Evolutionary conservation across 768 basidiomycete species (phyloP).

Genomic region (Lepiota subincarnata): DNA sequence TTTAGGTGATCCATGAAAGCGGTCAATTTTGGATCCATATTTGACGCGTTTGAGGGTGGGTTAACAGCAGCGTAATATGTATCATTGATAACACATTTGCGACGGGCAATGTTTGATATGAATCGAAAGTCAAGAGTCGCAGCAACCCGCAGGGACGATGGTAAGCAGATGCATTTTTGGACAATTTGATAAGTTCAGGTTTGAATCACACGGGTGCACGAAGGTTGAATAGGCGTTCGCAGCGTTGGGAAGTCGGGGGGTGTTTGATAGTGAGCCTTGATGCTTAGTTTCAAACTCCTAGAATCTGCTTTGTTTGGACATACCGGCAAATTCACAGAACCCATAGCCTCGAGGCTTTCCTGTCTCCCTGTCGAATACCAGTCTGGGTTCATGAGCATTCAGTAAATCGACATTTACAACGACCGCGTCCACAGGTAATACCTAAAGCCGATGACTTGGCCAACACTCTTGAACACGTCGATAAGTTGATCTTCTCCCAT

Average conservation of each 20-base stretch:
- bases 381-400: constrained; percentile 36
- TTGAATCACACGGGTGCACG: neutral
- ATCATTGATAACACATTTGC: neutral
- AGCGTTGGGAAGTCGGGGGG: constrained; percentile 2
- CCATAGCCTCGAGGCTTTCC: constrained; percentile 94
- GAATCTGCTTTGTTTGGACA: constrained; percentile 31
- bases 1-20: neutral
- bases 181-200: neutral
- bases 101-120: neutral
- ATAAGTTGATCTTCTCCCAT: constrained; percentile 89
- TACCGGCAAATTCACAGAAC: constrained; percentile 91
- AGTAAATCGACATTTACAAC: constrained; percentile 9
- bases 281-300: constrained; percentile 18
- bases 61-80: constrained; percentile 4
- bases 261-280: constrained; percentile 35
- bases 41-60: neutral
- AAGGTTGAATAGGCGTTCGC: neutral
- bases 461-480: constrained; percentile 84
- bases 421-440: constrained; percentile 24
- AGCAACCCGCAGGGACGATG: constrained; percentile 1
- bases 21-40: neutral
- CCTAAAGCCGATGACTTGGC: constrained; percentile 88
- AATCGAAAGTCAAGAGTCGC: constrained; percentile 6
- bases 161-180: neutral
- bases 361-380: constrained; percentile 89